Percentiles rank a stretch among this genome's conserved stretches.
Conservation (phyloP, 257 asterid genomes). For the Asclepias syriaca region DNA sequence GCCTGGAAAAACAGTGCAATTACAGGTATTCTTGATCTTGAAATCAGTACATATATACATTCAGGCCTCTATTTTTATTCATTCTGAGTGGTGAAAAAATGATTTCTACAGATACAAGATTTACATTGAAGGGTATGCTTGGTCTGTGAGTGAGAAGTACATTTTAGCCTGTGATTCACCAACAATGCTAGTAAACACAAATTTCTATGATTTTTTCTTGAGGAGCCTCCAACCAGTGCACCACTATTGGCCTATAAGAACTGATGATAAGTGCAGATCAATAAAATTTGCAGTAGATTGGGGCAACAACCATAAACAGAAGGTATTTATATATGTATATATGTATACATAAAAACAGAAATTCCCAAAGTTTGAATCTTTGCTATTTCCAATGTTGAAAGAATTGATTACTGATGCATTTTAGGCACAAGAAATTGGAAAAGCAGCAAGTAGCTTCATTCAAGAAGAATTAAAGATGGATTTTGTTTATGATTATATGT, state of each 20-base stretch:
- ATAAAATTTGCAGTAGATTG: slow-evolving; percentile 30
- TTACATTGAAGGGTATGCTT: slow-evolving; percentile 32
- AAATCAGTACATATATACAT: background rate
- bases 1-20: slow-evolving; percentile 22
- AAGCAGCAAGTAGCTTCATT: slow-evolving; percentile 34
- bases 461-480: slow-evolving; percentile 47
- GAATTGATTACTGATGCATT: no score
- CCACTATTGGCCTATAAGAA: slow-evolving; percentile 33
- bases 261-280: slow-evolving; percentile 26
- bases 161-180: slow-evolving; percentile 33
- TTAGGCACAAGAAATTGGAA: slow-evolving; percentile 47
- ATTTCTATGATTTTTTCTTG: slow-evolving; percentile 30
- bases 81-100: background rate
- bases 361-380: background rate
- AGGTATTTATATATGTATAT: slow-evolving; percentile 8
- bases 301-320: slow-evolving; percentile 25
- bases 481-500: slow-evolving; percentile 49
- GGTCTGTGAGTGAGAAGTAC: slow-evolving; percentile 34
- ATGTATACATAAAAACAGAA: no score
- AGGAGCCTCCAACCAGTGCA: slow-evolving; percentile 24
- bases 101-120: slow-evolving; percentile 24
- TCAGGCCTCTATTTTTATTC: background rate
- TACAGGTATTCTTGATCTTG: slow-evolving; percentile 14
- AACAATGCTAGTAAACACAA: slow-evolving; percentile 23
- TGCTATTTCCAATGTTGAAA: no score